phyloP scores from a whole-genome alignment of 495 filamentous ascomycete genomes.

The Aspergillus sclerotioniger region DNA sequence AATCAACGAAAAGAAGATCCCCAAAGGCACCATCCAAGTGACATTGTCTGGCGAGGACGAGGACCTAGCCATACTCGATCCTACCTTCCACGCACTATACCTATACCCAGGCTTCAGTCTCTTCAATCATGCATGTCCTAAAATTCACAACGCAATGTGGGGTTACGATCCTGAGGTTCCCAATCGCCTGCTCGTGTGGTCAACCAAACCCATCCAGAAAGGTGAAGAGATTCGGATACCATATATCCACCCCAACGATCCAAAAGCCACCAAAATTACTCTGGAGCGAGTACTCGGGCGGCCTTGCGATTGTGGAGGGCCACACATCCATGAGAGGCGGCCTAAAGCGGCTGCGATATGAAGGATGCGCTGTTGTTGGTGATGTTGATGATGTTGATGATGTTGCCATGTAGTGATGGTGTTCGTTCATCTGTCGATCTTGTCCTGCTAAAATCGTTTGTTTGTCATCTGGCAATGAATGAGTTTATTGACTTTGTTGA shows the following conservation, averaged over 20 bases:
- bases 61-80: slow-evolving; percentile 13
- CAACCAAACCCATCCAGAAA: slow-evolving; percentile 21
- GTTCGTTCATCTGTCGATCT: too few relatives aligned
- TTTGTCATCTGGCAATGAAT: too few relatives aligned
- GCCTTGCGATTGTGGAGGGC: slow-evolving; percentile 1
- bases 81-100: slow-evolving; percentile 27
- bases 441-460: too few relatives aligned
- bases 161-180: slow-evolving; percentile 23
- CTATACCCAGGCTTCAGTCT: slow-evolving; percentile 34
- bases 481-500: too few relatives aligned
- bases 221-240: slow-evolving; percentile 31
- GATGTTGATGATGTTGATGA: too few relatives aligned
- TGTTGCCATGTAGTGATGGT: too few relatives aligned
- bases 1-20: slow-evolving; percentile 12
- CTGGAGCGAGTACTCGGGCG: slow-evolving; percentile 3
- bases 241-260: slow-evolving; percentile 15
- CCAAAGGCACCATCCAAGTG: slow-evolving; percentile 11
- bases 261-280: background rate
- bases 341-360: too few relatives aligned
- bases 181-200: slow-evolving; percentile 33
- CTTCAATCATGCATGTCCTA: slow-evolving; percentile 32
- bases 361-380: too few relatives aligned
- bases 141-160: slow-evolving; percentile 26
- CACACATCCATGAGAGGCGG: too few relatives aligned
- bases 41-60: slow-evolving; percentile 2